Base-by-base conservation (phyloP, 495 filamentous ascomycete genomes). In the Aspergillus coremiiformis region DNA sequence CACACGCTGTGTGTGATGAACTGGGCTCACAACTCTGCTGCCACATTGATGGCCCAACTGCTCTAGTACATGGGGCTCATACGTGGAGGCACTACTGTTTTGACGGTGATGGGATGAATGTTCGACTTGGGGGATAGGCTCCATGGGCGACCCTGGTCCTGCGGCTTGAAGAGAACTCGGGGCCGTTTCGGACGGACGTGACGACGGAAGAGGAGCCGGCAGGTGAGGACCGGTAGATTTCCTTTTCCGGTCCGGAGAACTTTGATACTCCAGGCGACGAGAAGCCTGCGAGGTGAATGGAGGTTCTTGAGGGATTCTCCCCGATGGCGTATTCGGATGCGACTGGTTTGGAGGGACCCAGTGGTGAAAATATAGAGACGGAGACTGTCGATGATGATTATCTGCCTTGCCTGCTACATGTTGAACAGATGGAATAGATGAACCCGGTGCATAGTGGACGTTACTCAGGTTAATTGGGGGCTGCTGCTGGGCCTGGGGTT, bases 351-450 rank as follows among this genome's bases (percentile, higher is more conserved):
- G 90, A 5, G 91, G 91, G 48, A 89, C 83, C 88, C 88, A 95
- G 60, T 95, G 89, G 62, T 95, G 90, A 54, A 95, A 95, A 62
- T 89, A 94, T 44, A 95, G 85, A 12, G 83, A 82, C 1, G 83
- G 77, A 6, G 81, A 77, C 33, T 79, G 70, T 47, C 77, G 62
- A 43, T 69, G 69, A 46, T 83, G 76, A 0, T 52, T 39, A 51
- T 83, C 76, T 50, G 78, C 77, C 45, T 78, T 62, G 14, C 47
- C 48, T 11, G 53, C 74, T n/a, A 70, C 66, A 26, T 69, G 64
- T 39, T 79, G 77, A 29, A 77, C 55, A 78, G 63, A 45, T 60
- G 76, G 54, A 41, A 54, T 43, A 27, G 66, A 57, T 52, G 68
- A 47, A 21, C 66, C 58, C 39, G 61, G 53, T 50, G 54, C 53